Evolutionary conservation across 2,329 filamentous ascomycete genomes (phyloP), one percentile per base, ranked within the genome.

Genomic region (Colletotrichum sp.): DNA sequence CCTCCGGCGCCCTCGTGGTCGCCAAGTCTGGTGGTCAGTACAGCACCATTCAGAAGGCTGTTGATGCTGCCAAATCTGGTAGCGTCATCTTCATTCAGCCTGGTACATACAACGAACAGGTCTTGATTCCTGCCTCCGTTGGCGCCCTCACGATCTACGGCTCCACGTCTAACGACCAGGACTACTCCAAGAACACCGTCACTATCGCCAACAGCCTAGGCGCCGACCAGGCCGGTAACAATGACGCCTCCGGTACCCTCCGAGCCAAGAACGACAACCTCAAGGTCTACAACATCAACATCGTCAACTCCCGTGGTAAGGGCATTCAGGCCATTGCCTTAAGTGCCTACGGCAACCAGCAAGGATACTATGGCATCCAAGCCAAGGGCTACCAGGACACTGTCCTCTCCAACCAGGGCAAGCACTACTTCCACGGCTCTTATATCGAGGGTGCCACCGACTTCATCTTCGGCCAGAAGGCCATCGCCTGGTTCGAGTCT

Each of bases 61-160:
- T 94, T 73, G 80, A 91, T 78, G 88, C 91, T 9, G 86, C 93
- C 15, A 89, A 88, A 34, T 89, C 87, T 1, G 84, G 86, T 2
- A 86, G 87, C 6, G 87, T 88, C 68, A 81, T 81, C 60, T 81
- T 81, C 48, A 70, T 80, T 24, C 75, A 80, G 79, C 73, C 73
- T 81, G 74, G 84, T 58, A 79, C 78, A 36, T 85, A 83, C 76
- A 79, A 80, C 55, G 82, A 79, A 93, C 66, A 89, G 43, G 89
- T 87, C 1, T 84, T 86, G 3, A 86, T 87, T 6, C 87, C 88
- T 3, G 78, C 83, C 2, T 84, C 85, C 2, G 89, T 91, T 71
- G 90, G 88, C 79, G 91, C 94, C 82, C 93, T 93, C 84, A 90
- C 94, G 81, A 91, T 89, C 43, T 93, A 93, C 84, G 62, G 83